phyloP scores from a whole-genome alignment of 768 basidiomycete genomes.

The Favolaschia claudopus region DNA sequence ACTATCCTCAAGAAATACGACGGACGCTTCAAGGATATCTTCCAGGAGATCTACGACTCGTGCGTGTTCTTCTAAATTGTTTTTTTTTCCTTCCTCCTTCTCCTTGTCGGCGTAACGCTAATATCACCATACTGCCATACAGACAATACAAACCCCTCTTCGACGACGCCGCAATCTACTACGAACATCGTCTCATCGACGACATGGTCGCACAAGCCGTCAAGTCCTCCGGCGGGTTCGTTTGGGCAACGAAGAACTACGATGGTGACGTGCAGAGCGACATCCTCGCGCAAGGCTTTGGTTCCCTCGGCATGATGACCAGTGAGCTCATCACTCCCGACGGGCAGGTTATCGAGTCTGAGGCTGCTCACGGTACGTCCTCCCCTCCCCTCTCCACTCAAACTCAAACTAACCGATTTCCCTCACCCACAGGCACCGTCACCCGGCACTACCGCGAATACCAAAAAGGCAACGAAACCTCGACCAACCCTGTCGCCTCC shows the following conservation, averaged over 20 bases:
- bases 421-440: constrained; percentile 82
- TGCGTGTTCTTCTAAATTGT: too few relatives aligned
- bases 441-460: constrained; percentile 97
- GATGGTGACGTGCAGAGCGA: constrained; percentile 91
- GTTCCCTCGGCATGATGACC: constrained; percentile 98
- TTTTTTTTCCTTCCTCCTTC: too few relatives aligned
- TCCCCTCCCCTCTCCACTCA: neutral
- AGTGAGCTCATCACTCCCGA: constrained; percentile 95
- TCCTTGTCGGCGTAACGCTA: neutral
- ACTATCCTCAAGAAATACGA: constrained; percentile 98
- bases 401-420: too few relatives aligned
- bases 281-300: constrained; percentile 97
- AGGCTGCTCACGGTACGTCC: constrained; percentile 87
- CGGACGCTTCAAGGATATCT: constrained; percentile 99
- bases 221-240: constrained; percentile 95
- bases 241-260: constrained; percentile 79
- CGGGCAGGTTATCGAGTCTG: constrained; percentile 90
- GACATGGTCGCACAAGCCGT: constrained; percentile 99
- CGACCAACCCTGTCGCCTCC: constrained; percentile 97
- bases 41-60: constrained; percentile 93
- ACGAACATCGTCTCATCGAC: constrained; percentile 96
- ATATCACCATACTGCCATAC: neutral
- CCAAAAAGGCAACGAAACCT: constrained; percentile 97
- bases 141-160: constrained; percentile 77
- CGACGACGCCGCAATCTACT: constrained; percentile 78